phyloP scores from a whole-genome alignment of 768 basidiomycete species.

The Butyriboletus loyo region DNA sequence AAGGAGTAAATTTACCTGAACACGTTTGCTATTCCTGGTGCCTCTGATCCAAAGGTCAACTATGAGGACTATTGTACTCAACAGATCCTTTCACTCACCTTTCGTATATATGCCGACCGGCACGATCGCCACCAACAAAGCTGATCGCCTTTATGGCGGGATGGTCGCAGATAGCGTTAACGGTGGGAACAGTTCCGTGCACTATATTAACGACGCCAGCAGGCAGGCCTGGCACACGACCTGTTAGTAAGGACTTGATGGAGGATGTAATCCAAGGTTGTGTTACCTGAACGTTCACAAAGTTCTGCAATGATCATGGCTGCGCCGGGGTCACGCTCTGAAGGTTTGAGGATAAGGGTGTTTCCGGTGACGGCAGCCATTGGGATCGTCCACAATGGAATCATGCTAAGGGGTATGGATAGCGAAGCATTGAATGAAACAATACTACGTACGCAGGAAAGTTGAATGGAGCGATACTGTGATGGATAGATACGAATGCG shows the following conservation, averaged over 20 bases:
- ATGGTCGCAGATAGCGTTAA: conserved; percentile 93
- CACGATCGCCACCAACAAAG: conserved; percentile 92
- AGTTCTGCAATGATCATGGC: conserved; percentile 98
- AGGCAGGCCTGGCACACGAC: conserved; percentile 55
- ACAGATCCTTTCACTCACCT: conserved; percentile 40
- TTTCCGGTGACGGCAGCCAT: conserved; percentile 90
- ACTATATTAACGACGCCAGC: conserved; percentile 88
- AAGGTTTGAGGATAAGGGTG: conserved; percentile 91
- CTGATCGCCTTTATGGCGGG: conserved; percentile 91
- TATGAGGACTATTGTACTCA: not conserved
- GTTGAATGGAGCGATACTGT: conserved; percentile 82
- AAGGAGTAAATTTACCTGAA: conserved; percentile 50
- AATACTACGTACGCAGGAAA: conserved; percentile 69
- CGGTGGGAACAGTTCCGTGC: conserved; percentile 85
- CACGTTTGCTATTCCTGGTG: conserved; percentile 83
- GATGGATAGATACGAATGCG: conserved; percentile 1
- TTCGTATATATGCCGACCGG: conserved; percentile 92
- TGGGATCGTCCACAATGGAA: conserved; percentile 94
- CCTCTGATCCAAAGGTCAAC: conserved; percentile 47
- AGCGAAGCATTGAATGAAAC: not conserved
- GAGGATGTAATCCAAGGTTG: not conserved
- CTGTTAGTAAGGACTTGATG: not conserved
- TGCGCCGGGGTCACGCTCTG: conserved; percentile 95
- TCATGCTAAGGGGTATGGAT: conserved; percentile 59
- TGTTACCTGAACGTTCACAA: conserved; percentile 73